Evolutionary conservation across 2,329 filamentous ascomycete species (phyloP).

Genomic region (Penicillium sclerotiorum): DNA sequence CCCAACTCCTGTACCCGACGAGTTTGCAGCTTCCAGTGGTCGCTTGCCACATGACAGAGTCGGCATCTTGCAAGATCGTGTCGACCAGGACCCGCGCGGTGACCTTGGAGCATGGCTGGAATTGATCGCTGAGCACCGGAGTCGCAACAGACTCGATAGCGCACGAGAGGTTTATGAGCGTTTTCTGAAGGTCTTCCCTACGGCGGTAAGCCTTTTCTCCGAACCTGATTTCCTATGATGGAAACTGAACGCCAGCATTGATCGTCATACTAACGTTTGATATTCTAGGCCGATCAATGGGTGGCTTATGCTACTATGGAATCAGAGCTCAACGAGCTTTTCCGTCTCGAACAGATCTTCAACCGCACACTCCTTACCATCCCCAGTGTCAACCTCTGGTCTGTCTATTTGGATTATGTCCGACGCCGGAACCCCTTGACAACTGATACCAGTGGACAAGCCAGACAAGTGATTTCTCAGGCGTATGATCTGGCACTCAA

Average conservation of each 20-base stretch:
- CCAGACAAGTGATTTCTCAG: slow-evolving; percentile 76
- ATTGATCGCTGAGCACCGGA: slow-evolving; percentile 81
- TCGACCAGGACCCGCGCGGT: slow-evolving; percentile 88
- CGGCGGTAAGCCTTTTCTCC: slow-evolving; percentile 68
- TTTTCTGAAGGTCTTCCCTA: slow-evolving; percentile 85
- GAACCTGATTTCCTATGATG: too few species aligned
- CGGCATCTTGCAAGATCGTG: slow-evolving; percentile 82
- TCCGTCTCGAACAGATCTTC: slow-evolving; percentile 80
- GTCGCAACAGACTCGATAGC: slow-evolving; percentile 79
- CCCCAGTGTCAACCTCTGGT: slow-evolving; percentile 86
- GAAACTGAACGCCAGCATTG: too few species aligned
- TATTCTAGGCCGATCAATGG: slow-evolving; percentile 91
- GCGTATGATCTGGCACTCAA: slow-evolving; percentile 92
- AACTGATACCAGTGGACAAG: slow-evolving; percentile 73
- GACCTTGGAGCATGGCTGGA: slow-evolving; percentile 90
- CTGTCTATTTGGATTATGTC: slow-evolving; percentile 91
- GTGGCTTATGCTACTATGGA: slow-evolving; percentile 88
- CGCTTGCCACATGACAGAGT: slow-evolving; percentile 72
- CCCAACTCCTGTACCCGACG: slow-evolving; percentile 46
- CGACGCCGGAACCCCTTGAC: slow-evolving; percentile 86
- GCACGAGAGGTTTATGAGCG: slow-evolving; percentile 79
- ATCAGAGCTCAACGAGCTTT: slow-evolving; percentile 79
- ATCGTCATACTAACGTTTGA: too few species aligned
- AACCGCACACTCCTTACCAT: slow-evolving; percentile 75
- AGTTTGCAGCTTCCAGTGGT: slow-evolving; percentile 50